Evolutionary conservation across 768 basidiomycete genomes (phyloP).

Genomic region (Tylopilus sp.): DNA sequence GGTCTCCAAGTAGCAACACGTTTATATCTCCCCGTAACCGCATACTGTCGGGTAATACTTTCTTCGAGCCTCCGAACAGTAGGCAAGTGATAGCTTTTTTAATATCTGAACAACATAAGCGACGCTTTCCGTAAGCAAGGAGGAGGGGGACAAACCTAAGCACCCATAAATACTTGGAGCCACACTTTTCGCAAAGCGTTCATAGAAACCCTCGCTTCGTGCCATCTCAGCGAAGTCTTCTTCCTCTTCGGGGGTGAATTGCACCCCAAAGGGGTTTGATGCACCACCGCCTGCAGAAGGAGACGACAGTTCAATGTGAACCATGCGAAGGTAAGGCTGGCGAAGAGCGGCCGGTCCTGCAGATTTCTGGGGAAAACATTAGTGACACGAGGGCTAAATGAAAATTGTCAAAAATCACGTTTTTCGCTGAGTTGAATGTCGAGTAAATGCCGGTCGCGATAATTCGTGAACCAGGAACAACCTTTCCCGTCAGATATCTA

Average conservation of each 20-base stretch:
- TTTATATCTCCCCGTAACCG: constrained; percentile 96
- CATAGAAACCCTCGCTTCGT: constrained; percentile 85
- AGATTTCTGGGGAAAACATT: constrained; percentile 50
- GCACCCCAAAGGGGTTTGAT: constrained; percentile 81
- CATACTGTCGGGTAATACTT: constrained; percentile 96
- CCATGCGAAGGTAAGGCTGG: constrained; percentile 89
- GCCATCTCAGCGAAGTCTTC: constrained; percentile 95
- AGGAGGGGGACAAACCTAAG: constrained; percentile 53
- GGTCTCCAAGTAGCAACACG: constrained; percentile 93
- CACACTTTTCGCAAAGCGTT: constrained; percentile 89
- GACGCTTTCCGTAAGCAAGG: neutral
- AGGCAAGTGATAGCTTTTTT: constrained; percentile 97
- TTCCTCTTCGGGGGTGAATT: constrained; percentile 94
- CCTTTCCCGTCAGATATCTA: constrained; percentile 85
- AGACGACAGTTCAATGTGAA: constrained; percentile 88
- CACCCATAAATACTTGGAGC: constrained; percentile 97
- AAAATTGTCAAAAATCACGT: constrained; percentile 43
- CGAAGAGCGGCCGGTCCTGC: constrained; percentile 87
- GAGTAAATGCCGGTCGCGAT: constrained; percentile 96
- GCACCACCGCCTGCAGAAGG: constrained; percentile 67
- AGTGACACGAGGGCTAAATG: neutral
- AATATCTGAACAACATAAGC: constrained; percentile 62
- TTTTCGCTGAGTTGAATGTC: constrained; percentile 87
- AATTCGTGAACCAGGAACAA: constrained; percentile 94
- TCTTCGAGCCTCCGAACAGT: constrained; percentile 97